Conservation (phyloP, 257 asterid species). For the Dorcoceras hygrometricum region DNA sequence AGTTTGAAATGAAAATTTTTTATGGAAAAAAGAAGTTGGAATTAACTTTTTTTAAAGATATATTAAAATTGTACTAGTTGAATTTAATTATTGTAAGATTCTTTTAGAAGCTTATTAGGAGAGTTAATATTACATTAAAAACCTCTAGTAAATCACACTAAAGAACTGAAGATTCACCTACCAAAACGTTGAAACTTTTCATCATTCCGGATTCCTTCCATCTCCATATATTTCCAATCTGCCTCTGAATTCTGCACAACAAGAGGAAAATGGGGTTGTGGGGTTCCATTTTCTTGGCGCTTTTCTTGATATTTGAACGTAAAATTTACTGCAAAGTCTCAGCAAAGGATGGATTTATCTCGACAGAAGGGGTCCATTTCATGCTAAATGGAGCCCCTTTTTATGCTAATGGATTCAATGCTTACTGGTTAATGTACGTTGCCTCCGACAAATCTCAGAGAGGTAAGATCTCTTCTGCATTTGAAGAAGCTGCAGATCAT, state of each 20-base stretch:
- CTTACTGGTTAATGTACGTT: constrained; percentile 54
- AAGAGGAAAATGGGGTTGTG: constrained; percentile 28
- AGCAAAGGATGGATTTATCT: constrained; percentile 44
- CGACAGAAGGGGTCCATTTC: constrained; percentile 38
- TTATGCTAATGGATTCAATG: constrained; percentile 59
- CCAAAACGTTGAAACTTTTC: no score
- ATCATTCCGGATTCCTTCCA: no score
- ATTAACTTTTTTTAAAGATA: no score
- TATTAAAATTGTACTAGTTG: no score
- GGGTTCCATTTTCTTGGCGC: constrained; percentile 13
- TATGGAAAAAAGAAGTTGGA: no score
- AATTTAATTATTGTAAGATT: no score
- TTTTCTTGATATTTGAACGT: constrained; percentile 27
- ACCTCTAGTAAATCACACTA: no score
- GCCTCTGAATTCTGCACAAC: background rate
- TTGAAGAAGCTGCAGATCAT: constrained; percentile 40
- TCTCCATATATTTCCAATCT: background rate
- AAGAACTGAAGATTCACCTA: no score
- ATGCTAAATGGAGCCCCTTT: constrained; percentile 39
- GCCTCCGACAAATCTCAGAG: constrained; percentile 51
- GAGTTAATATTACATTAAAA: no score
- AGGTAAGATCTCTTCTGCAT: constrained; percentile 33
- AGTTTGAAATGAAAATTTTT: no score
- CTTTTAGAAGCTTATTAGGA: no score
- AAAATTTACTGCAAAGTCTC: constrained; percentile 9